A percentile compares a stretch with the other conserved stretches of the same genome.
These are phyloP conservation scores for Aureobasidium sp. DNA, from an alignment of 2,329 filamentous ascomycete species.

Conservation along the genomic window DNA sequence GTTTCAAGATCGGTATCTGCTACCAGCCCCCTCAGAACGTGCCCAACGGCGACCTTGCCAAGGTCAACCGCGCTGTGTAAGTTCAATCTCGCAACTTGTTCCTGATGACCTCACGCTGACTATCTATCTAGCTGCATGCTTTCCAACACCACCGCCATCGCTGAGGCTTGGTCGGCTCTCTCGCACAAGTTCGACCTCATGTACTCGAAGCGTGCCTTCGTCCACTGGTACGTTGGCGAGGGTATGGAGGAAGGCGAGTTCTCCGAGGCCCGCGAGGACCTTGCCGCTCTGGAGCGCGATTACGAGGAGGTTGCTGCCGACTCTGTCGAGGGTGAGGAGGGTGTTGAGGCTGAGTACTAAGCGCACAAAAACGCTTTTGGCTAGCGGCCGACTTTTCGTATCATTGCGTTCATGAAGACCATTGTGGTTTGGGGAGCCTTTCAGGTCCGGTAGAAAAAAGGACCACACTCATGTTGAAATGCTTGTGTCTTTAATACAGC, in stretches of 20 bases:
- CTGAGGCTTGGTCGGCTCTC: conserved; percentile 94
- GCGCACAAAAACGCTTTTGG: conserved; percentile 12
- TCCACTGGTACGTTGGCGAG: conserved; percentile 99
- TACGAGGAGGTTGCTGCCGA: conserved; percentile 98
- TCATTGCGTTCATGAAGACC: conserved; percentile 13
- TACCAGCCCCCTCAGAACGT: conserved; percentile 96
- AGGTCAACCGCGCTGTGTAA: conserved; percentile 97
- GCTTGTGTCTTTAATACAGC: conserved; percentile 14
- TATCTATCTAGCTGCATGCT: conserved; percentile 71
- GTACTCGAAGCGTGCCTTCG: conserved; percentile 99
- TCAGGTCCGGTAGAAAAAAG: conserved; percentile 14
- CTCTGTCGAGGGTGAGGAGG: conserved; percentile 80
- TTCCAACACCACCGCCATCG: conserved; percentile 96
- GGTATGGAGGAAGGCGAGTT: conserved; percentile 99
- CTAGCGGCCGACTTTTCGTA: conserved; percentile 14
- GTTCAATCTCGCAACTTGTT: conserved; percentile 31
- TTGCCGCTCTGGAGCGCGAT: conserved; percentile 94
- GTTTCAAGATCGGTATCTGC: conserved; percentile 99
- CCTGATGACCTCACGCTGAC: neutral
- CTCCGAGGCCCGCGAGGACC: conserved; percentile 96
- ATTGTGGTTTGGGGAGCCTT: conserved; percentile 12
- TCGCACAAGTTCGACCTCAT: conserved; percentile 99
- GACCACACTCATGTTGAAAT: conserved; percentile 14
- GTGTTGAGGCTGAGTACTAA: conserved; percentile 87
- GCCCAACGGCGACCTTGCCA: conserved; percentile 92